Evolutionary conservation across 139 green algal genomes (phyloP), one percentile per base, ranked within the genome.

Genomic region (Chlorella sorokiniana): DNA sequence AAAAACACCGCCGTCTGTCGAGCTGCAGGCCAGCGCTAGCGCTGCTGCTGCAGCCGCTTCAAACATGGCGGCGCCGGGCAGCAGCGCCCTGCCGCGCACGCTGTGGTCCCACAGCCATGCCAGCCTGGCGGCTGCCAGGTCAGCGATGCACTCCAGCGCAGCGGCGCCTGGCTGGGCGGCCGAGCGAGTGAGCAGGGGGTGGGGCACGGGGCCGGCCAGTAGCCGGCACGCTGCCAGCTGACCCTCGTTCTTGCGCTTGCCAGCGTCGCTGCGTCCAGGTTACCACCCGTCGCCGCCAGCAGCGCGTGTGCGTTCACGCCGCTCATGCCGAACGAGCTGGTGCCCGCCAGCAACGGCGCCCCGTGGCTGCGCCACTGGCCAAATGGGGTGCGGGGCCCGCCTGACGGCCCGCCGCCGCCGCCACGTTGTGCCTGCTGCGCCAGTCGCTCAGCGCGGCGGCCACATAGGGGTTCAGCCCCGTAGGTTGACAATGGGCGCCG

Each of bases 401-500:
- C 75, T 81, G 75, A 16, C 75, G 14, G 75, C 75, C 44, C 40
- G 75, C 29, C 14, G 59, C 75, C 1, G 75, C 75, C 18, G 41
- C 59, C 41, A 71, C n/a, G 16, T n/a, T 31, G 6, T 45, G 75
- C 40, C 41, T 41, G 7, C 56, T 33, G 16, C n/a, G 16, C 75
- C 75, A 81, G 56, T 81, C 75, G 6, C 5, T 70, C 16, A 71
- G 41, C 3, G 75, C 75, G 1, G 75, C 75, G 5, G 56, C 14
- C 3, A 95, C 85, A 41, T 95, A 86, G 4, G 89, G 79, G 88
- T 96, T 97, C n/a, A 94, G 0, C 52, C 61, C 31, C 88, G 82
- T 62, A 97, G 88, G 86, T 96, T 90, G 52, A 93, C 81, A 16
- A 91, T 64, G 8, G 84, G 83, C 18, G 84, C 33, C 7, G 52